Base-by-base conservation (phyloP, 768 basidiomycete genomes). In the Phylloporus sp. region DNA sequence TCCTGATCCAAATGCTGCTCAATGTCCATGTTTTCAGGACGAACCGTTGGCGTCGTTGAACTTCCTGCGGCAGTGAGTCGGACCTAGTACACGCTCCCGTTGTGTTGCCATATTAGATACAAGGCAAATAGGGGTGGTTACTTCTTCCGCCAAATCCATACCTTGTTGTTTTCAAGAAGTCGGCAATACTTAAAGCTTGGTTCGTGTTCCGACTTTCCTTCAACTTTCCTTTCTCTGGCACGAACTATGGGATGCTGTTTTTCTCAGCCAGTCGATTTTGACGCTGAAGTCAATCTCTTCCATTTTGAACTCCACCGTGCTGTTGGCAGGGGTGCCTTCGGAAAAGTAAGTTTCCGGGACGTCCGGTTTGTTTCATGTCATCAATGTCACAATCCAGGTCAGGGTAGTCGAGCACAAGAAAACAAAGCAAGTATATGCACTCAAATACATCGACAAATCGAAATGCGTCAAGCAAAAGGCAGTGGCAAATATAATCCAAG, bases 371-470 rank as follows among this genome's bases (percentile, higher is more conserved):
- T 26, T 42, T 18, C 40, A n/a, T 45, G 42, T 27, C 31, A 17
- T 9, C n/a, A n/a, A n/a, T n/a, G n/a, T 32, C 17, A 6, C 27
- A 27, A 27, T 49, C 42, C 42, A 95, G 92, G 94, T 98, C 65
- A 82, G 94, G 62, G 93, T 97, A 37, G 91, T 98, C 52, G 92
- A 97, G 66, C 93, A 96, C 72, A 96, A 95, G 66, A 82, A 84
- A 61, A 81, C 89, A 3, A 93, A 92, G 64, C 81, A 90, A 57
- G 76, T 97, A 2, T 96, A 90, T 63, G 94, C 94, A 18, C 82
- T 97, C 70, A 98, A 98, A 63, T 97, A 98, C 71, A 93, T 98
- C 72, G 94, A 98, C 69, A 98, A 98, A 69, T 77, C 89, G 37
- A 84, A 82, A 62, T 90, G 92, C 67, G 84, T 92, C 50, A 84